Base-by-base conservation (phyloP, 805 yeast species). In the Zygotorulaspora danielsina region DNA sequence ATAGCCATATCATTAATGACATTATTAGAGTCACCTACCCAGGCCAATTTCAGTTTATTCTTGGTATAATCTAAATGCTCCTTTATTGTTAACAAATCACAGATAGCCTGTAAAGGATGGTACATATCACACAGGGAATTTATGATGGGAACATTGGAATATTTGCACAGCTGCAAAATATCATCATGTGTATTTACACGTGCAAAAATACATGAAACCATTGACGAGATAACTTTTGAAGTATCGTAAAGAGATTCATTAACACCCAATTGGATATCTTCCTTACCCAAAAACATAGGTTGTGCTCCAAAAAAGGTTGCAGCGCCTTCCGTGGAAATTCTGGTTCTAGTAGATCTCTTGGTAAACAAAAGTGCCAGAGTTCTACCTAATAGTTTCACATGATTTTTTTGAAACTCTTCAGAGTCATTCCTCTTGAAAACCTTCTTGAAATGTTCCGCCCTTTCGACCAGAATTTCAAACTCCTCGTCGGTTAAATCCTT, bases 181-280 rank as follows among this genome's bases (percentile, higher is more conserved):
- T 90, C 96, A 17, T 76, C 70, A 57, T 93, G 96, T 19, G 76
- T 69, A 49, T 86, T 81, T 13, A 93, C 98, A 57, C 98, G 79
- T n/a, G 97, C 98, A 67, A 93, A 89, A 5, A 93, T 78, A 48
- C 95, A 83, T n/a, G 96, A 82, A 1, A 94, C 85, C 98, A 93
- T 93, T 2, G 97, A 88, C 10, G 95, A 84, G 4, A 93, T 76
- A 24, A 93, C 95, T 49, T 77, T 79, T 12, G 96, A 75, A 2
- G 97, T 84, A 63, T 93, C 98, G 54, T 84, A 83, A 43, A 87
- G 66, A 0, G 93, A 75, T 69, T 93, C 98, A 59, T 93, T 93
- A 31, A 87, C 96, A 31, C 98, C 98, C 40, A 93, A 70, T 65
- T 93, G 98, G 59, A 93, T 93, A 54, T 93, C 98, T 51, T 89